Evolutionary conservation across 169 alveolate genomes (phyloP), one percentile per base, ranked within the genome.

Genomic region (Plasmodium vivax): DNA sequence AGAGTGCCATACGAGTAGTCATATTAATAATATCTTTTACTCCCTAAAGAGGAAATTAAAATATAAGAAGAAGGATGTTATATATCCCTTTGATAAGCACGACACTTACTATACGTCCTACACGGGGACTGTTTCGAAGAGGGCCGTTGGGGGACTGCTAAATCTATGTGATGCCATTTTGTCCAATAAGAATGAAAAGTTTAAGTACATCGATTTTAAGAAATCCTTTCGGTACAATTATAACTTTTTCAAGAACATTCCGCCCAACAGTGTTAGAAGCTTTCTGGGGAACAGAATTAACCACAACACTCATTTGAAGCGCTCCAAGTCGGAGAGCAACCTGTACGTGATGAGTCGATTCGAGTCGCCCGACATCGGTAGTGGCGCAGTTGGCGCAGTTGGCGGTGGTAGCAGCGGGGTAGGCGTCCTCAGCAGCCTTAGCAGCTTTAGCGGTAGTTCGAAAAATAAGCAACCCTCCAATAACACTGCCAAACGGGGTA

Each of bases 61-160:
- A 80, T 81, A 88, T 72, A 80, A 88, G 45, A 88, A 88, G 41
- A 58, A 88, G 82, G 38, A 68, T 2, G 90, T 80, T 43, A 88
- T 80, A 79, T 80, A 88, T 38, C 93, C 93, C 32, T 87, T 87
- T 87, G 90, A 88, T 2, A 88, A 88, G 43, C 90, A 88, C 72
- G 96, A 96, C 16, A 96, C 96, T 3, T 94, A 96, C 75, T 84
- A 94, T 77, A 94, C 97, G 8, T 85, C 87, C 7, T 58, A 87
- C 71, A 90, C 96, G 23, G 96, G 94, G 41, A 85, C 71, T 2
- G 97, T 96, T 47, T 95, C 97, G 38, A 93, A 91, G 23, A 62
- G 95, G 77, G 97, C 96, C n/a, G 95, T 96, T 34, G 96, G 96
- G 8, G 95, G 96, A 5, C 75, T 96, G 14, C 23, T 92, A 85